Conservation (phyloP, 2,329 filamentous ascomycete genomes). For the Fusarium aywerte region DNA sequence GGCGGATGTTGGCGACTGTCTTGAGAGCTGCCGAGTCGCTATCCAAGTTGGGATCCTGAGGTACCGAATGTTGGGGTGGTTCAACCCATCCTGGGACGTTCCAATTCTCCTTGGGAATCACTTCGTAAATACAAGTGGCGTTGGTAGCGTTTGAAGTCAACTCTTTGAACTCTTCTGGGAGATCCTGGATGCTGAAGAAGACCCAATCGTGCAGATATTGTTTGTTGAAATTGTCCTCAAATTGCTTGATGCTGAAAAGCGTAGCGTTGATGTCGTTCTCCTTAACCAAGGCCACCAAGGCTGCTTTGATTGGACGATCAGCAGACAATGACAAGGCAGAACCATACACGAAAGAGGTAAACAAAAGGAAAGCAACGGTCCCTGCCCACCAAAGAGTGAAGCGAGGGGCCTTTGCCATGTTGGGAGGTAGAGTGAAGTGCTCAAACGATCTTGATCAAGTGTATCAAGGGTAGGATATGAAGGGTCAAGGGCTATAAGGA, state of each 20-base stretch:
- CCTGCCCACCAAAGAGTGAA: conserved; percentile 27
- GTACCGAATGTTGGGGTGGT: not conserved
- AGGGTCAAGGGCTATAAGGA: conserved; percentile 10
- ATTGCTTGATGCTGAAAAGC: conserved; percentile 65
- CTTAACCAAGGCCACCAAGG: conserved; percentile 48
- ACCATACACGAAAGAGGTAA: conserved; percentile 35
- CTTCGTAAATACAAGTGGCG: conserved; percentile 76
- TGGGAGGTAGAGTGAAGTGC: conserved; percentile 4
- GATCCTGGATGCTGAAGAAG: conserved; percentile 85
- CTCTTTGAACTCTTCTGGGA: conserved; percentile 80
- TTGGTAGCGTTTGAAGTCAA: conserved; percentile 74
- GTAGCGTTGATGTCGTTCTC: conserved; percentile 49
- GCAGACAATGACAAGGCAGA: conserved; percentile 23
- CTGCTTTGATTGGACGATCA: conserved; percentile 47
- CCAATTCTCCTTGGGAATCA: conserved; percentile 82
- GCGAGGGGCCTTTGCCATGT: conserved; percentile 31
- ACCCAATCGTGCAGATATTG: conserved; percentile 90
- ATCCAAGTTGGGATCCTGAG: conserved; percentile 2
- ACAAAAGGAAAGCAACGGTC: conserved; percentile 37
- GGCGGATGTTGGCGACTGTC: conserved; percentile 59
- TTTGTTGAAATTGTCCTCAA: conserved; percentile 71
- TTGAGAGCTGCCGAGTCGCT: conserved; percentile 1
- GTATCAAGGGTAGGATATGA: not conserved
- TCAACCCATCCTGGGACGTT: conserved; percentile 62
- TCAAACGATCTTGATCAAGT: conserved; percentile 10